phyloP scores from a whole-genome alignment of 2,329 filamentous ascomycete species.

The Rugonectria rugulosa region DNA sequence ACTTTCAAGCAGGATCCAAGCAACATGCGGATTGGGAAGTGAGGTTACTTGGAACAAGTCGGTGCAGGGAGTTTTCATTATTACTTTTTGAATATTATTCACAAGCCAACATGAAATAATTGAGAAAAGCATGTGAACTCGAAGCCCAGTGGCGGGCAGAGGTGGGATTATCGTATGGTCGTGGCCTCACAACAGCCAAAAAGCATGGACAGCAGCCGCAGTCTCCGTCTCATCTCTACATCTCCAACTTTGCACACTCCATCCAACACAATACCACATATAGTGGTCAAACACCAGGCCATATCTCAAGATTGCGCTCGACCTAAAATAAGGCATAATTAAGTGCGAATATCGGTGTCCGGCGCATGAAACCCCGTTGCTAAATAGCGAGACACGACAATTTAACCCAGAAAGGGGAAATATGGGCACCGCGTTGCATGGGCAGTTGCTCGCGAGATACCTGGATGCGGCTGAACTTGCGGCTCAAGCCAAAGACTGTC shows the following conservation, averaged over 20 bases:
- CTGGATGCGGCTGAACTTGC: conserved; percentile 32
- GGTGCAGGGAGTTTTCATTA: too few species aligned
- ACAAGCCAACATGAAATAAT: too few species aligned
- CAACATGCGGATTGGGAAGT: too few species aligned
- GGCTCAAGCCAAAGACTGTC: background rate
- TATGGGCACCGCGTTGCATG: conserved; percentile 31
- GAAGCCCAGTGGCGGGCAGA: background rate
- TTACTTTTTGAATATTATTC: too few species aligned
- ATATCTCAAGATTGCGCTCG: background rate
- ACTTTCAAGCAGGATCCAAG: too few species aligned
- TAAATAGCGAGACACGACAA: background rate
- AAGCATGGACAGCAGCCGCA: too few species aligned
- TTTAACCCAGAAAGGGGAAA: conserved; percentile 3
- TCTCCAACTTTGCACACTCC: background rate
- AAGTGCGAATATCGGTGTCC: background rate
- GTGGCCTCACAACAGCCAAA: background rate
- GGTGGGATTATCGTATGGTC: background rate
- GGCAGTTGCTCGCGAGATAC: conserved; percentile 36
- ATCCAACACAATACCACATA: background rate
- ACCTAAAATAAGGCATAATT: background rate
- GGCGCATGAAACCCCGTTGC: conserved; percentile 2
- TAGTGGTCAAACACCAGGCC: background rate
- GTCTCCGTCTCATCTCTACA: background rate
- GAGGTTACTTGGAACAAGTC: too few species aligned
- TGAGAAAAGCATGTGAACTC: too few species aligned